Evolutionary conservation across 2,329 filamentous ascomycete genomes (phyloP), one percentile per base, ranked within the genome.

Genomic region (Grosmannia clavigera): DNA sequence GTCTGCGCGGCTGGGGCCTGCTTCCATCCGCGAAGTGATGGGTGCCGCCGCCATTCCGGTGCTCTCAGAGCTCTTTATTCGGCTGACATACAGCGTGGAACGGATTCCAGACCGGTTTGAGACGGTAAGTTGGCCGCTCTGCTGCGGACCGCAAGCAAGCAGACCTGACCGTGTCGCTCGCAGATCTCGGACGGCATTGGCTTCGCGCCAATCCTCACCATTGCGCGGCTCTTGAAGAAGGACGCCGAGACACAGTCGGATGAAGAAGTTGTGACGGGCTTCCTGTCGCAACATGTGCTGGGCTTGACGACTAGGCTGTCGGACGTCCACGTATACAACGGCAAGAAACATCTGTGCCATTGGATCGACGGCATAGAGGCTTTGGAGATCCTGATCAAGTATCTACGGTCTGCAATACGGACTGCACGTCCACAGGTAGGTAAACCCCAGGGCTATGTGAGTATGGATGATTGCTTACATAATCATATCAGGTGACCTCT

Each of bases 291-390:
- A 35, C 87, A 96, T 70, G 85, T 95, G 40, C 80, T 99, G 7
- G 92, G 91, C 6, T 84, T 97, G 59, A 91, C 96, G 72, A 85
- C 90, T 7, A 82, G 86, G 43, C 84, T 97, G 64, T 90, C 89
- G 0, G 85, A 92, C 59, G 75, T 81, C 11, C 85, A 46, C 19
- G 55, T 22, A 10, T 58, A 60, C 12, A 59, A 59, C 11, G 60
- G 63, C 31, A 64, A 64, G 50, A 61, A 60, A 31, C 63, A 65
- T 22, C 52, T 61, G 6, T 64, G 64, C 60, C 61, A 65, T 40
- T 65, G 64, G 64, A 61, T 65, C 29, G 33, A 61, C 22, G 64
- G 64, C 66, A 83, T 99, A 10, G 82, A 83, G 64, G 92, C 90
- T 5, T 87, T 99, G 69, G 88, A 90, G 65, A 90, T 95, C 69